These are phyloP conservation scores for Fusarium domesticum DNA, from an alignment of 2,329 filamentous ascomycete genomes.

Conservation along the genomic window DNA sequence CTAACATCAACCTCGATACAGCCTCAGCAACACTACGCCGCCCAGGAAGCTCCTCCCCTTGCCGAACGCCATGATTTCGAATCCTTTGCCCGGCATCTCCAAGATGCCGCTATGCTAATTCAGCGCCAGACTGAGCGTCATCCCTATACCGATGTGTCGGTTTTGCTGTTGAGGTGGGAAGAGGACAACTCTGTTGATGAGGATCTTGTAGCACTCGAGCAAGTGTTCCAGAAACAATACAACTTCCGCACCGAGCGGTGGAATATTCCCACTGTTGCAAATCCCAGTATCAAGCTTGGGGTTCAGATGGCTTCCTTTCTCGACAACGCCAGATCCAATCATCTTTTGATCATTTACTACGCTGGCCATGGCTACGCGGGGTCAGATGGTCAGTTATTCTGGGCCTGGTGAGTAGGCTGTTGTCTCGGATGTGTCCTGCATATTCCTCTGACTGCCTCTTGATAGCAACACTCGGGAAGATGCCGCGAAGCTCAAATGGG, in stretches of 20 bases:
- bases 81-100: conserved; percentile 63
- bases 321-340: conserved; percentile 54
- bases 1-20: conserved; percentile 22
- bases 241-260: conserved; percentile 59
- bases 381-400: conserved; percentile 61
- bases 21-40: conserved; percentile 36
- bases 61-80: conserved; percentile 61
- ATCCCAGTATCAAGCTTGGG: conserved; percentile 60
- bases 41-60: conserved; percentile 40
- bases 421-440: conserved; percentile 14
- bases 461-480: conserved; percentile 55
- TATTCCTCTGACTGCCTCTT: conserved; percentile 36
- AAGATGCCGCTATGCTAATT: conserved; percentile 66
- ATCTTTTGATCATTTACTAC: conserved; percentile 64
- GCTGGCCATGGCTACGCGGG: conserved; percentile 58
- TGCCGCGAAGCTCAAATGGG: conserved; percentile 61
- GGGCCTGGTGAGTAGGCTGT: conserved; percentile 57
- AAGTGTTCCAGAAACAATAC: conserved; percentile 58
- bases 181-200: conserved; percentile 53
- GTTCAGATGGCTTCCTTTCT: conserved; percentile 59
- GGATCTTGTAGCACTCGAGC: conserved; percentile 54
- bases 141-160: conserved; percentile 57
- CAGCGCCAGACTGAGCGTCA: conserved; percentile 59
- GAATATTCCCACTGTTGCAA: conserved; percentile 57
- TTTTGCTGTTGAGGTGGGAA: conserved; percentile 61